Conservation (phyloP, 108 stramenopile genomes). For the Cyclotella kingstonii region DNA sequence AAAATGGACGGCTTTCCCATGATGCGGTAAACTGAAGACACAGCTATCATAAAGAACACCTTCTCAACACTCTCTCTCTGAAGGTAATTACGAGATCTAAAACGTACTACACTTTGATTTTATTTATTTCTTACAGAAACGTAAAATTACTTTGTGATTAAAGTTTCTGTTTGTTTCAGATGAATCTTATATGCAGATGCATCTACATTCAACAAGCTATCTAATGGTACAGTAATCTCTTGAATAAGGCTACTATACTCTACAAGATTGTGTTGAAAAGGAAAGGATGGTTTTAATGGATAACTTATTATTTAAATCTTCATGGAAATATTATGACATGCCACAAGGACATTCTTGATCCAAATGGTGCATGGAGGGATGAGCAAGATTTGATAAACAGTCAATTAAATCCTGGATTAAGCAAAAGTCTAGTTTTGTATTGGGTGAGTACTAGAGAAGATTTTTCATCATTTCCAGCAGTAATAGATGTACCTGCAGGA, state of each 20-base stretch:
- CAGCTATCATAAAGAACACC: too few relatives aligned
- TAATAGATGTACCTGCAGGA: not conserved
- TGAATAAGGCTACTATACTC: not conserved
- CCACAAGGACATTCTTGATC: slow-evolving; percentile 71
- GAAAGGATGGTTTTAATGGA: slow-evolving; percentile 34
- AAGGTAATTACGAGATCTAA: too few relatives aligned
- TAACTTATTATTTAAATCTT: slow-evolving; percentile 53
- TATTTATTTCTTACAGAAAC: not conserved
- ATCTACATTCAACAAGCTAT: too few relatives aligned
- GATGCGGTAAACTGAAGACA: not conserved
- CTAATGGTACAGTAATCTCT: too few relatives aligned
- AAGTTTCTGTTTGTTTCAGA: too few relatives aligned
- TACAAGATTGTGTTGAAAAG: slow-evolving; percentile 51
- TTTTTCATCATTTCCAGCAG: slow-evolving; percentile 39
- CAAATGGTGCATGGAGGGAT: slow-evolving; percentile 69
- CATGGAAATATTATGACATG: slow-evolving; percentile 75
- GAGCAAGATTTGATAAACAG: slow-evolving; percentile 58
- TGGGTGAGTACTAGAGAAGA: slow-evolving; percentile 62
- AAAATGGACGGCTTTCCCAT: slow-evolving; percentile 19
- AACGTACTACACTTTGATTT: too few relatives aligned
- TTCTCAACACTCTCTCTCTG: too few relatives aligned
- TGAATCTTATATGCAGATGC: too few relatives aligned
- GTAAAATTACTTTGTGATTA: too few relatives aligned
- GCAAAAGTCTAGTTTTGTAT: slow-evolving; percentile 79
- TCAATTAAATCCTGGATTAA: slow-evolving; percentile 71